These are phyloP conservation scores for Nephromyces sp. DNA, from an alignment of 169 alveolate species.

Conservation along the genomic window DNA sequence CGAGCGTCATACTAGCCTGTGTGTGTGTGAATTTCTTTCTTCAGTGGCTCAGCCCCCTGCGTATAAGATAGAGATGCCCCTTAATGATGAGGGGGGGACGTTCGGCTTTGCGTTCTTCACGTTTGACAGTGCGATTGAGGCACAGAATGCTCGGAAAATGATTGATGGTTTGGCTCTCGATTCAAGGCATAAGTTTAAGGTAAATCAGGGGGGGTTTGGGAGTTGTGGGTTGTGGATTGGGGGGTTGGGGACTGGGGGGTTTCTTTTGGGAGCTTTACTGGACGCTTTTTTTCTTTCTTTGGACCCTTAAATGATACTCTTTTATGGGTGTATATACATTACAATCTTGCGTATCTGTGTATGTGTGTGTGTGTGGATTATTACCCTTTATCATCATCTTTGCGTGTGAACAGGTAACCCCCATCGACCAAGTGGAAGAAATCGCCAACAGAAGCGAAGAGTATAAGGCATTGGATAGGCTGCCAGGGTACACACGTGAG, in stretches of 20 bases:
- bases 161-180: conserved; percentile 46
- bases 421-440: conserved; percentile 59
- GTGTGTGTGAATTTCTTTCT: too few relatives aligned
- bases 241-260: too few relatives aligned
- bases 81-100: conserved; percentile 35
- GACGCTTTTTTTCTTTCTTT: not conserved
- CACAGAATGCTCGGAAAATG: conserved; percentile 43
- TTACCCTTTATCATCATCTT: not conserved
- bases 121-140: conserved; percentile 54
- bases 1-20: too few relatives aligned
- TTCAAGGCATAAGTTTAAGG: conserved; percentile 45
- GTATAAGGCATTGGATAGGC: conserved; percentile 56
- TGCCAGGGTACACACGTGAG: conserved; percentile 67
- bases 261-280: too few relatives aligned
- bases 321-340: not conserved
- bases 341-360: not conserved
- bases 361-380: not conserved
- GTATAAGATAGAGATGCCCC: not conserved
- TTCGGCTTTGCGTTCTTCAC: conserved; percentile 63
- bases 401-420: conserved; percentile 39
- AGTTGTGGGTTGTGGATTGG: too few relatives aligned
- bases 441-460: conserved; percentile 48
- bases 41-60: too few relatives aligned
- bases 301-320: not conserved
- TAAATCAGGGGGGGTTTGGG: too few relatives aligned